Conservation (phyloP, 768 basidiomycete genomes). For the Floccularia luteovirens region DNA sequence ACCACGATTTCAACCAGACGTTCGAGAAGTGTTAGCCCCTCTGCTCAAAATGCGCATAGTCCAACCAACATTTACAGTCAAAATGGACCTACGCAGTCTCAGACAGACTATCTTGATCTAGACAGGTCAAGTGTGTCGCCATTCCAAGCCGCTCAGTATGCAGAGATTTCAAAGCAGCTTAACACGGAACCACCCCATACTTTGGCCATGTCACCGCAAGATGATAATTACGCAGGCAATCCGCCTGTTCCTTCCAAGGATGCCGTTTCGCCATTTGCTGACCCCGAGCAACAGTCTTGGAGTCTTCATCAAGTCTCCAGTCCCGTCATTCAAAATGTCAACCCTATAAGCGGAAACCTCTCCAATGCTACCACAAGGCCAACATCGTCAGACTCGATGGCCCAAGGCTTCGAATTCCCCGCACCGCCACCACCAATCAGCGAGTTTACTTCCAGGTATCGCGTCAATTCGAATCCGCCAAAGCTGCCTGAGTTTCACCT, state of each 20-base stretch:
- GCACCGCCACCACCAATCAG: slow-evolving; percentile 26
- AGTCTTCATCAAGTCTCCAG: too few species aligned
- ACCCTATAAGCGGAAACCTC: too few species aligned
- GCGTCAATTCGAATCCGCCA: slow-evolving; percentile 43
- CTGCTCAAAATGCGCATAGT: too few species aligned
- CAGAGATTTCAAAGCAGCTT: slow-evolving; percentile 56
- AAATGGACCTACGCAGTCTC: not conserved
- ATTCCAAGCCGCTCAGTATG: slow-evolving; percentile 70
- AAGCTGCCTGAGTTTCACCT: slow-evolving; percentile 45
- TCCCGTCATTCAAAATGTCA: too few species aligned
- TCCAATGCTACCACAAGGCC: not conserved
- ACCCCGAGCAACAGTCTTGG: too few species aligned
- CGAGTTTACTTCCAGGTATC: slow-evolving; percentile 23
- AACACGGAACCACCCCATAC: slow-evolving; percentile 31
- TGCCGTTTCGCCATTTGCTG: slow-evolving; percentile 18
- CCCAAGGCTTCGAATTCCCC: slow-evolving; percentile 27
- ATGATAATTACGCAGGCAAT: slow-evolving; percentile 11
- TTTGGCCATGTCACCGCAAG: slow-evolving; percentile 8
- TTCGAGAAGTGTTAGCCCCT: too few species aligned
- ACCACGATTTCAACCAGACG: not conserved
- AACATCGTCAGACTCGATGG: slow-evolving; percentile 1
- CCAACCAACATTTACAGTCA: too few species aligned
- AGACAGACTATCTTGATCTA: slow-evolving; percentile 55
- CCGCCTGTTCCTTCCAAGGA: slow-evolving; percentile 15
- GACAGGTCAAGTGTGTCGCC: slow-evolving; percentile 65